Evolutionary conservation across 352 stramenopile genomes (phyloP), one percentile per base, ranked within the genome.

Genomic region (Pythium guiyangense): DNA sequence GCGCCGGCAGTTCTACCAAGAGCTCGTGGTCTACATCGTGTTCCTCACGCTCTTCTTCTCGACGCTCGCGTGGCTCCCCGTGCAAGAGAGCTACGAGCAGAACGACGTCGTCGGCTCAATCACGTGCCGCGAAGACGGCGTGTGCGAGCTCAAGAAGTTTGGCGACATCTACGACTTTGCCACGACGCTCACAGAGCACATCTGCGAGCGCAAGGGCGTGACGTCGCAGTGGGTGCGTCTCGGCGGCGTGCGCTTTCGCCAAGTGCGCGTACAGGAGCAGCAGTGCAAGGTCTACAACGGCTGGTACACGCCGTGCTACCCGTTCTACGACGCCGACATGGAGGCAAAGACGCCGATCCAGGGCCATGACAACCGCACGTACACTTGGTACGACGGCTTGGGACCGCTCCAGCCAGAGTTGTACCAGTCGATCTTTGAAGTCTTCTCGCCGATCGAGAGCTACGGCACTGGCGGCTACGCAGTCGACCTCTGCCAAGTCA

Each of bases 1-100:
- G 66, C 84, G 86, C 8, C 67, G 77, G 10, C 81, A 94, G 67
- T 95, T 95, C 52, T 95, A 95, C 77, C 79, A 95, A 59, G 86
- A 95, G 52, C 70, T 95, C 6, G 65, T 95, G 18, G 86, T 95
- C 10, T 94, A 95, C 66, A 62, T 90, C 49, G 65, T 90, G 0
- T 94, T 95, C 40, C 58, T 95, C 18, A 62, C 59, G 47, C 49
- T 95, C 6, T 83, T 95, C 57, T 92, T 95, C 56, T 87, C 79
- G 42, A 61, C 92, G 39, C 69, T 95, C 22, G 72, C 64, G 25
- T 90, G 82, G 80, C 66, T 95, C 12, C 86, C 86, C 0, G 83
- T 95, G 35, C 70, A 92, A 51, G 79, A 88, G 26, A 91, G 77
- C 60, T 95, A 85, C 60, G 69, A 94, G 48, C 86, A 95, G 51